Evolutionary conservation across 2,329 filamentous ascomycete genomes (phyloP).

Genomic region (Penicillium sp.): DNA sequence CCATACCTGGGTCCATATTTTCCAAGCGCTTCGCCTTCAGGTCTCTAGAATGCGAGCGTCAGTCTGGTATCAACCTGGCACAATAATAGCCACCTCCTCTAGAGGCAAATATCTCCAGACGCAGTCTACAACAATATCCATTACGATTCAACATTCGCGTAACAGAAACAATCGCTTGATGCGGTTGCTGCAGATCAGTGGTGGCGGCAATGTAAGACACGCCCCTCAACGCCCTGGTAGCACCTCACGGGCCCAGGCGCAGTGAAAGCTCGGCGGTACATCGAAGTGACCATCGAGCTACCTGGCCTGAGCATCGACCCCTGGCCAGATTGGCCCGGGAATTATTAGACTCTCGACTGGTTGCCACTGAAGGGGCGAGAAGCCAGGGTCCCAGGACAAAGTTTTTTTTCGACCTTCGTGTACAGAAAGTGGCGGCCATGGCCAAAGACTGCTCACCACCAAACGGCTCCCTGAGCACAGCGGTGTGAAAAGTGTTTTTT

Average conservation of each 20-base stretch:
- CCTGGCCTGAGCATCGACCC: slow-evolving; percentile 6
- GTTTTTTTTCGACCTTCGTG: background rate
- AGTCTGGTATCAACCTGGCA: background rate
- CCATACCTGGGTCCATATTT: background rate
- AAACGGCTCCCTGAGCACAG: slow-evolving; percentile 3
- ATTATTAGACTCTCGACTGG: background rate
- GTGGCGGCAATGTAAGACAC: slow-evolving; percentile 24
- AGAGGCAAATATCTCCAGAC: background rate
- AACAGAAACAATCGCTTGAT: background rate
- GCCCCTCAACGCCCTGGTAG: slow-evolving; percentile 7
- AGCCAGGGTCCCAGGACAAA: background rate
- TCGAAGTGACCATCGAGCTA: slow-evolving; percentile 14
- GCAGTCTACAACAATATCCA: background rate
- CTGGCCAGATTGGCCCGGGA: slow-evolving; percentile 1
- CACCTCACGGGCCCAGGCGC: background rate
- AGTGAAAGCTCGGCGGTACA: slow-evolving; percentile 9
- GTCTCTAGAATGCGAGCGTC: background rate
- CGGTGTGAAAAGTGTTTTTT: slow-evolving; percentile 15
- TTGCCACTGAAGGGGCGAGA: slow-evolving; percentile 3
- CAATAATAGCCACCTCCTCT: background rate
- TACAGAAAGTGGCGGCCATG: background rate
- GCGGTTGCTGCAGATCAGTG: slow-evolving; percentile 11
- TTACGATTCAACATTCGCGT: background rate
- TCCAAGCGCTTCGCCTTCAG: background rate
- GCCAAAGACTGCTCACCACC: background rate